phyloP scores from a whole-genome alignment of 495 filamentous ascomycete species.

The Tricharina praecox region DNA sequence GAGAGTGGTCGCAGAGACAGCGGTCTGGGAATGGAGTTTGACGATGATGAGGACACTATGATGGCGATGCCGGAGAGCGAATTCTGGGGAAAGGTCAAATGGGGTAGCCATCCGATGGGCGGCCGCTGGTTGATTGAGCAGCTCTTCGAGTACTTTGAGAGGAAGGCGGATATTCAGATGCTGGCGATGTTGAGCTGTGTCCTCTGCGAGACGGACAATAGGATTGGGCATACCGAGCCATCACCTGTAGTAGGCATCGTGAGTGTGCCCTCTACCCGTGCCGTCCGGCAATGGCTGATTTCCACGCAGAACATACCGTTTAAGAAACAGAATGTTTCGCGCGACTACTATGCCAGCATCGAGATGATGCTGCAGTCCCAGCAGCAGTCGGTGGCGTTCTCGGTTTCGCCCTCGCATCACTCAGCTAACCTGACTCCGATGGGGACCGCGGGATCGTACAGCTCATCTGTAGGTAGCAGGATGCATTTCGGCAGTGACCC shows the following conservation, averaged over 20 bases:
- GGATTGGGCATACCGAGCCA: slow-evolving; percentile 18
- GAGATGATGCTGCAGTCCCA: slow-evolving; percentile 40
- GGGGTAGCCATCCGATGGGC: slow-evolving; percentile 70
- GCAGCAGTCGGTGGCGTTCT: slow-evolving; percentile 20
- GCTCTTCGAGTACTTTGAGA: slow-evolving; percentile 62
- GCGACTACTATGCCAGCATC: slow-evolving; percentile 51
- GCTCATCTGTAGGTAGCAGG: slow-evolving; percentile 37
- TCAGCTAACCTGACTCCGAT: slow-evolving; percentile 41
- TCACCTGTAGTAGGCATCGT: slow-evolving; percentile 1
- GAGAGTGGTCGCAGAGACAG: slow-evolving; percentile 29
- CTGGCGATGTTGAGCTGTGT: slow-evolving; percentile 86
- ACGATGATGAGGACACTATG: slow-evolving; percentile 27
- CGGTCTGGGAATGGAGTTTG: slow-evolving; percentile 37
- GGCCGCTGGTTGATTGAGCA: slow-evolving; percentile 51
- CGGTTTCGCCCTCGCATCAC: slow-evolving; percentile 17
- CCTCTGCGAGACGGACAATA: slow-evolving; percentile 44
- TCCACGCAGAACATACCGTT: not conserved
- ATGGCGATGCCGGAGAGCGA: slow-evolving; percentile 6
- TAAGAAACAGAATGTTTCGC: slow-evolving; percentile 21
- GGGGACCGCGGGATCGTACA: slow-evolving; percentile 38
- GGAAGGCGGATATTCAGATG: slow-evolving; percentile 73
- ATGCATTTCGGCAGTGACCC: slow-evolving; percentile 39
- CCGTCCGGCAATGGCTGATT: not conserved
- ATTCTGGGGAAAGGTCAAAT: slow-evolving; percentile 52
- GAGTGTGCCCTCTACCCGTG: not conserved